Evolutionary conservation across 1,284 basidiomycete species (phyloP), one percentile per base, ranked within the genome.

Genomic region (Ustilago nuda): DNA sequence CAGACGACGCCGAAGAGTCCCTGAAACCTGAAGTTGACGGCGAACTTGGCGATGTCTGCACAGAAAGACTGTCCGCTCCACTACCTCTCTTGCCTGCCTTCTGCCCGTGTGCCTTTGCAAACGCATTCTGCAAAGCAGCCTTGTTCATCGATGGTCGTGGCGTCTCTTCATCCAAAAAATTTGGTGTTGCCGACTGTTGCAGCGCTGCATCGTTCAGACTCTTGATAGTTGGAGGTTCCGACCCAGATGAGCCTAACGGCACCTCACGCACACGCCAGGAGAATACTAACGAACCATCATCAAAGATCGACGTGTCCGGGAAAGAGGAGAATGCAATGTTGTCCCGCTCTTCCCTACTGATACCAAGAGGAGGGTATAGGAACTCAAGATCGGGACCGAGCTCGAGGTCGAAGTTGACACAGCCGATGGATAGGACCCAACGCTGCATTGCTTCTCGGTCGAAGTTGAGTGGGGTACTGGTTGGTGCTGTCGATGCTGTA

Each of bases 241-340:
- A 77, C 1, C 45, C 51, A 1, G 81, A 81, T 23, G 70, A 78
- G 39, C 79, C 73, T 17, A 82, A 62, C 4, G 80, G 85, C 43
- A 82, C 84, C 62, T 81, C 84, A 33, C 85, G 74, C 55, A 82
- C 79, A 39, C 84, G 76, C 80, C 79, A 86, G 2, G 79, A 85
- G 51, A 83, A 85, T 53, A 78, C 79, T 39, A 76, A 67, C 27
- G 56, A 76, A 35, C 84, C 84, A 53, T 82, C 76, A 36, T 82
- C 81, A 50, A 85, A 85, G 51, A 85, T 85, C 6, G 84, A 77
- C 11, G 94, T 95, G 82, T 98, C 95, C 0, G 96, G 96, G 82
- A 99, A 95, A 0, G 94, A 91, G 0, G 93, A 94, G 87, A 98
- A 98, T 6, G 95, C 94, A 43, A 97, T 92, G 82, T 95, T 97